Evolutionary conservation across 306 rosid species (phyloP).

Genomic region (Acacia melanoxylon): DNA sequence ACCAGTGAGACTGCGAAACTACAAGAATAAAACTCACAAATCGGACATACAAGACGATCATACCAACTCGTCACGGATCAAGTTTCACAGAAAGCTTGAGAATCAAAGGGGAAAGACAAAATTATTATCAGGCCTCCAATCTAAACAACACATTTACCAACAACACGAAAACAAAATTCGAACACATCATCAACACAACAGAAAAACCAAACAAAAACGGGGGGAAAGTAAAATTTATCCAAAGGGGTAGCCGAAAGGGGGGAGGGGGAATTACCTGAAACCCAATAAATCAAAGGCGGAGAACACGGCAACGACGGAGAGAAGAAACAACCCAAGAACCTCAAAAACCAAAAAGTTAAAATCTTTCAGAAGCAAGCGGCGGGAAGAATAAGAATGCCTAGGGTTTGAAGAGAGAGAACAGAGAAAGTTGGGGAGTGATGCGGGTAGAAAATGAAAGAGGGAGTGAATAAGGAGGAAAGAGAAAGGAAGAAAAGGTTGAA

Average conservation of each 20-base stretch:
- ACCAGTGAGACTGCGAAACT: not conserved
- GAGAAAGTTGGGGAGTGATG: not conserved
- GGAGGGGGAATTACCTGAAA: slow-evolving; percentile 32
- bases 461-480: slow-evolving; percentile 55
- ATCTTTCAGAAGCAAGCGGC: not conserved
- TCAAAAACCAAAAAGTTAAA: not conserved
- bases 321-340: slow-evolving; percentile 8
- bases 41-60: not conserved
- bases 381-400: slow-evolving; percentile 22
- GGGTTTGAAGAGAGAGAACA: slow-evolving; percentile 34
- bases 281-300: not conserved
- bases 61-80: slow-evolving; percentile 22
- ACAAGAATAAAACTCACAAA: not conserved
- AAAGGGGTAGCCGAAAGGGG: not conserved
- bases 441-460: slow-evolving; percentile 10
- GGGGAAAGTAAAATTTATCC: not conserved
- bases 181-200: not conserved
- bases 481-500: slow-evolving; percentile 37
- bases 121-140: slow-evolving; percentile 13
- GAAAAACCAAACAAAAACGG: not conserved
- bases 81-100: slow-evolving; percentile 6
- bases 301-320: not conserved
- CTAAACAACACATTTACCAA: not conserved
- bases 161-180: not conserved
- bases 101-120: not conserved